Evolutionary conservation across 768 basidiomycete species (phyloP).

Genomic region (Russula sp.): DNA sequence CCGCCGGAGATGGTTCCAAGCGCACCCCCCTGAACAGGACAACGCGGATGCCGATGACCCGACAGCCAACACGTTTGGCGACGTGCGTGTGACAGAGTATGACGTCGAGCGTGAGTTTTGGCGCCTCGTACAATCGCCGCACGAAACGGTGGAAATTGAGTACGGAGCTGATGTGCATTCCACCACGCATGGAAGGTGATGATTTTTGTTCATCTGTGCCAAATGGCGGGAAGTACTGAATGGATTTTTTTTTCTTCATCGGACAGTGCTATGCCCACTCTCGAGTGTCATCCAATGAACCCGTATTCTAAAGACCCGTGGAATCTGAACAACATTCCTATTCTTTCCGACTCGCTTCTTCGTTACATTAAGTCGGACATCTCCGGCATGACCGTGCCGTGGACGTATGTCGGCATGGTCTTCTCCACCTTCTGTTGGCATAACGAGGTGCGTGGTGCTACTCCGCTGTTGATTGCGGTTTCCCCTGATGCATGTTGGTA

Average conservation of each 20-base stretch:
- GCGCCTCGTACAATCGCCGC: conserved; percentile 84
- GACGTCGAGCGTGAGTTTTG: conserved; percentile 96
- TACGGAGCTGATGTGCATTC: conserved; percentile 99
- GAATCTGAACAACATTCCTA: conserved; percentile 98
- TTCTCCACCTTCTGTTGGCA: conserved; percentile 99
- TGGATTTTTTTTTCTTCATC: conserved; percentile 8
- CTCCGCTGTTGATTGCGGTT: conserved; percentile 2
- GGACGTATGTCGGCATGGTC: conserved; percentile 99
- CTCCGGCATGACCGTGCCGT: conserved; percentile 98
- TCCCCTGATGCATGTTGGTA: conserved; percentile 1
- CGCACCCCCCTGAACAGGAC: conserved; percentile 47
- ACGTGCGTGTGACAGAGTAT: conserved; percentile 70
- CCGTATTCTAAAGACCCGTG: conserved; percentile 87
- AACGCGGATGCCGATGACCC: conserved; percentile 31
- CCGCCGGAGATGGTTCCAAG: conserved; percentile 80
- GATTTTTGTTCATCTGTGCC: conserved; percentile 22
- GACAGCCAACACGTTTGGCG: conserved; percentile 50
- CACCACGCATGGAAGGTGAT: conserved; percentile 91
- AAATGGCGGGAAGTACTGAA: conserved; percentile 4
- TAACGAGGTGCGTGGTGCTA: conserved; percentile 62
- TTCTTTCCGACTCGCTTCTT: conserved; percentile 84
- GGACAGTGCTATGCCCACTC: conserved; percentile 85
- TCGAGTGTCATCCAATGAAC: conserved; percentile 89
- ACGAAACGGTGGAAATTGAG: conserved; percentile 94
- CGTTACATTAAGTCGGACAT: conserved; percentile 98